These are phyloP conservation scores for Phytophthora palmivora DNA, from an alignment of 352 stramenopile genomes.

Conservation along the genomic window DNA sequence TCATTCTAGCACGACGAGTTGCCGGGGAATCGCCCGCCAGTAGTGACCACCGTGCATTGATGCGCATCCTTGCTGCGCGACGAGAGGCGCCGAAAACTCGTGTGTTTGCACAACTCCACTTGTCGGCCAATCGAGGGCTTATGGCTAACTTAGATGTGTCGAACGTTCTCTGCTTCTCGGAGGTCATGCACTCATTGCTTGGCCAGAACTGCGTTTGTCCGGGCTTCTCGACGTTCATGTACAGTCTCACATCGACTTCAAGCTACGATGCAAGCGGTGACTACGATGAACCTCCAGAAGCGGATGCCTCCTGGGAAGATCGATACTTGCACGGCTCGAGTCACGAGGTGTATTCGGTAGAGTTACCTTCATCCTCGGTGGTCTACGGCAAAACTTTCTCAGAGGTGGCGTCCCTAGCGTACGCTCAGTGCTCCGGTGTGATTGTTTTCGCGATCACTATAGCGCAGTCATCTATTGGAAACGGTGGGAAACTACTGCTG, in stretches of 20 bases:
- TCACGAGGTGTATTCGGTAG: conserved; percentile 85
- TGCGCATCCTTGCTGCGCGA: conserved; percentile 78
- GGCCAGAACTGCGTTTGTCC: conserved; percentile 88
- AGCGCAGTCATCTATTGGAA: conserved; percentile 26
- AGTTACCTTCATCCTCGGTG: conserved; percentile 54
- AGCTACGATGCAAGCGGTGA: conserved; percentile 48
- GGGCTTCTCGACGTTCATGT: conserved; percentile 87
- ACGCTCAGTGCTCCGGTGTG: conserved; percentile 70
- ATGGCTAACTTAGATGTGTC: conserved; percentile 73
- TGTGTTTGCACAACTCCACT: conserved; percentile 74
- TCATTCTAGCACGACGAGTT: conserved; percentile 71
- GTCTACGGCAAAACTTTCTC: conserved; percentile 77
- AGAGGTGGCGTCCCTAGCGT: conserved; percentile 77
- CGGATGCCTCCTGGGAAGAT: conserved; percentile 63
- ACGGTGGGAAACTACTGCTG: conserved; percentile 54
- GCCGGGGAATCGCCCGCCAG: conserved; percentile 63
- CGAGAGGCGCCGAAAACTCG: conserved; percentile 56
- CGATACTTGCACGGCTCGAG: conserved; percentile 75
- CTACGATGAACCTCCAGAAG: conserved; percentile 33
- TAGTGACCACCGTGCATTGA: conserved; percentile 78
- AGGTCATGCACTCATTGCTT: conserved; percentile 82
- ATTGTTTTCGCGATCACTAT: conserved; percentile 75
- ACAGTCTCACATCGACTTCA: conserved; percentile 83
- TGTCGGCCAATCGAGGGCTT: conserved; percentile 73
- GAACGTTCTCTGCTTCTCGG: conserved; percentile 80